Evolutionary conservation across 768 basidiomycete species (phyloP).

Genomic region (Psilocybe sp.): DNA sequence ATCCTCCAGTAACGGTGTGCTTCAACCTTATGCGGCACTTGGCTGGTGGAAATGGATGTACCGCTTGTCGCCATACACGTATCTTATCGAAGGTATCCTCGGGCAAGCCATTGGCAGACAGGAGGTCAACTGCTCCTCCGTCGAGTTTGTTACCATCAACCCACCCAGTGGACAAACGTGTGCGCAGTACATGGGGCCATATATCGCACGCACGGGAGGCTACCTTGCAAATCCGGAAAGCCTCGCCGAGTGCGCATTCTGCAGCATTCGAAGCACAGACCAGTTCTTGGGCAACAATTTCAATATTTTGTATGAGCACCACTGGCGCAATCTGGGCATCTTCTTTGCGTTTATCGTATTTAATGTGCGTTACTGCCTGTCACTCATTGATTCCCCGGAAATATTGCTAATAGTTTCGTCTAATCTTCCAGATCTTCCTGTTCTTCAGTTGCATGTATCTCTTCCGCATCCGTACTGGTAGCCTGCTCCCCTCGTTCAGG

Average conservation of each 20-base stretch:
- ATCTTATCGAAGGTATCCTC: slow-evolving; percentile 46
- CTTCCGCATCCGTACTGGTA: slow-evolving; percentile 43
- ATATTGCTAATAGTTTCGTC: not conserved
- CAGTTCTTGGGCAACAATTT: slow-evolving; percentile 48
- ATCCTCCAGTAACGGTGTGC: slow-evolving; percentile 46
- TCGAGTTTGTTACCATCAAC: slow-evolving; percentile 51
- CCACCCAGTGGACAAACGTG: slow-evolving; percentile 58
- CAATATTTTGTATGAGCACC: slow-evolving; percentile 53
- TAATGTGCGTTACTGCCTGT: slow-evolving; percentile 34
- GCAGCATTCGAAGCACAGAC: slow-evolving; percentile 57
- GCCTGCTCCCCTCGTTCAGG: slow-evolving; percentile 25
- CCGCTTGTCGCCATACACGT: slow-evolving; percentile 49
- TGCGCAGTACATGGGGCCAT: slow-evolving; percentile 46
- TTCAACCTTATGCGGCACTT: slow-evolving; percentile 57
- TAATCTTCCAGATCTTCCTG: slow-evolving; percentile 31
- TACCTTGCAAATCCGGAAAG: slow-evolving; percentile 55
- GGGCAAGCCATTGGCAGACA: slow-evolving; percentile 39
- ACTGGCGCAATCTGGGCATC: slow-evolving; percentile 55
- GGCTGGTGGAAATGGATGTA: slow-evolving; percentile 71
- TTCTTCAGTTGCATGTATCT: slow-evolving; percentile 48
- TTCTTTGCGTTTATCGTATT: slow-evolving; percentile 43
- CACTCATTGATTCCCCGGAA: not conserved
- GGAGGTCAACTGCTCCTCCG: slow-evolving; percentile 42
- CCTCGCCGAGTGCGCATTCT: slow-evolving; percentile 52
- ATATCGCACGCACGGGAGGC: slow-evolving; percentile 49